Evolutionary conservation across 768 basidiomycete species (phyloP).

Genomic region (Tricholoma terreum): DNA sequence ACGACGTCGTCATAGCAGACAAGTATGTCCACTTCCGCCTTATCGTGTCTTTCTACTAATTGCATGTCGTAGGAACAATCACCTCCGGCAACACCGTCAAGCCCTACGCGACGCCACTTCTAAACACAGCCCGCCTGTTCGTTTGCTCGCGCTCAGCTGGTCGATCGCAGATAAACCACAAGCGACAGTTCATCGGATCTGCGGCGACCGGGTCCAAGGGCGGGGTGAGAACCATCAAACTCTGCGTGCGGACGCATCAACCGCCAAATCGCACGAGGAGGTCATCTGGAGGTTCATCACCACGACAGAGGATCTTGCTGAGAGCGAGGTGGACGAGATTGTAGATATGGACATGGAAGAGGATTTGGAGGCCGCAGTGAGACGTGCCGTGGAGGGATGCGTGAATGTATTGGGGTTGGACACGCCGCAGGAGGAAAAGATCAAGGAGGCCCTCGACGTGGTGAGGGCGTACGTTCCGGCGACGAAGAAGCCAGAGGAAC

Average conservation of each 20-base stretch:
- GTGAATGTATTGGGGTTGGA: conserved; percentile 52
- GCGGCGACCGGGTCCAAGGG: conserved; percentile 64
- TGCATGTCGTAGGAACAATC: conserved; percentile 69
- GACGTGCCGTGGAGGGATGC: conserved; percentile 56
- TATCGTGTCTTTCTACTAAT: neutral
- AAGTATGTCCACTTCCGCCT: conserved; percentile 53
- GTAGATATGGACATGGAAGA: conserved; percentile 63
- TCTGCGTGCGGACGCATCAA: conserved; percentile 53
- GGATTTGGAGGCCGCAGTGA: conserved; percentile 50
- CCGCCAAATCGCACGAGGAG: conserved; percentile 62
- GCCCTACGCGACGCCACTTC: conserved; percentile 56
- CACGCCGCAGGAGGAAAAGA: conserved; percentile 50
- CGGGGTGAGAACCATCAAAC: conserved; percentile 88
- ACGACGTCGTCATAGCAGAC: conserved; percentile 89
- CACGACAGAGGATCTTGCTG: conserved; percentile 55
- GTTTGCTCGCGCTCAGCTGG: conserved; percentile 84
- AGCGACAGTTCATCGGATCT: conserved; percentile 68
- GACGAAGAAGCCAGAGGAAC: conserved; percentile 25
- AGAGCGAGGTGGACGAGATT: conserved; percentile 50
- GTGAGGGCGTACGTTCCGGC: conserved; percentile 39
- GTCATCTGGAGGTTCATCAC: conserved; percentile 81
- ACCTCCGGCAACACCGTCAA: conserved; percentile 74
- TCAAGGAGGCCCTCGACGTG: conserved; percentile 55
- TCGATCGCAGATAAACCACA: conserved; percentile 48
- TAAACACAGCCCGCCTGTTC: conserved; percentile 50